phyloP scores from a whole-genome alignment of 2,329 filamentous ascomycete genomes.

The Verticillium zaregamsianum region DNA sequence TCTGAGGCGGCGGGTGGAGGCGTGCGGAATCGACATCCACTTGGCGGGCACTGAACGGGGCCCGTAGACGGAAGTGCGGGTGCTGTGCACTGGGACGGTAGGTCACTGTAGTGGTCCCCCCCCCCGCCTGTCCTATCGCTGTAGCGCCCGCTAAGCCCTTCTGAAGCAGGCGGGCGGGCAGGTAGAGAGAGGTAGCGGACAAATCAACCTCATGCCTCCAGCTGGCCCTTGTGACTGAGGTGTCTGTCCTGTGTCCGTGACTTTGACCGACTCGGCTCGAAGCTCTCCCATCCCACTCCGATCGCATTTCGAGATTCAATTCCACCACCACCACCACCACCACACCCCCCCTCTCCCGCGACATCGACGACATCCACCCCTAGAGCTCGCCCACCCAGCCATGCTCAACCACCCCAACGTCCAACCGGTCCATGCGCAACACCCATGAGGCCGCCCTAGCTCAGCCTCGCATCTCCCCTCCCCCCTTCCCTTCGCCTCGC shows the following conservation, averaged over 20 bases:
- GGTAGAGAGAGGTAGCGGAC: neutral
- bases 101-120: too few species aligned
- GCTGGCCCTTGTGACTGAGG: neutral
- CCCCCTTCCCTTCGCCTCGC: neutral
- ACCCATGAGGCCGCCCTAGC: slow-evolving; percentile 2
- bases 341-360: neutral
- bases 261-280: neutral
- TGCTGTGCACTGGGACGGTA: neutral
- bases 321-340: neutral
- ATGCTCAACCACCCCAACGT: slow-evolving; percentile 4
- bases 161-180: neutral
- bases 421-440: slow-evolving; percentile 1
- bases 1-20: neutral
- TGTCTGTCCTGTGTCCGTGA: neutral
- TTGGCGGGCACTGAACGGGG: neutral
- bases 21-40: neutral
- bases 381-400: neutral
- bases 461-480: slow-evolving; percentile 1
- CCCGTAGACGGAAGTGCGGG: neutral
- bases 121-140: neutral
- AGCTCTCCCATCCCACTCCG: neutral
- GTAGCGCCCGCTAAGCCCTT: neutral
- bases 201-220: neutral
- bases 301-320: neutral
- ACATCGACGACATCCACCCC: neutral